Base-by-base conservation (phyloP, 805 yeast species). In the Pichia sporocuriosa region DNA sequence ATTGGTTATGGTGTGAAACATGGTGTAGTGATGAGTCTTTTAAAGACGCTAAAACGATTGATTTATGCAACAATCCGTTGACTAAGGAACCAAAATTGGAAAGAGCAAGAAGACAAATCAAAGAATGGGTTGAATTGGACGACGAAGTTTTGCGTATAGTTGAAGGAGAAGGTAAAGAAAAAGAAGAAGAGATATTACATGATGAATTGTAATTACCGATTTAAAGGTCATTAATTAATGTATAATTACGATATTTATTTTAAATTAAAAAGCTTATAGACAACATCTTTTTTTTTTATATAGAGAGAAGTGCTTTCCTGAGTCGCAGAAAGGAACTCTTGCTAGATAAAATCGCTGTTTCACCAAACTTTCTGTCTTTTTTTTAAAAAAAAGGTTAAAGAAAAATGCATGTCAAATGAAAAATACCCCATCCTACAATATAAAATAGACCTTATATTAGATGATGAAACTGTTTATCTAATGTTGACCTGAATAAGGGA, bases 1-100 rank as follows among this genome's bases (percentile, higher is more conserved):
- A 84, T 34, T 86, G 95, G 94, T 65, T 85, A 29, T 87, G 95
- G 95, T 87, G 95, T 62, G 95, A 86, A 55, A 86, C 95, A 0
- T 86, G 95, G 95, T 84, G 95, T 59, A 69, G 79, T 24, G 84
- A 79, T 48, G 81, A 72, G 37, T 65, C 75, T 26, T 62, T 81
- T 44, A 58, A 57, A 40, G 63, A 65, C 0, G 95, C 95, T 3
- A 83, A 79, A 57, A 82, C 89, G 10, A 83, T 86, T 47, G 95
- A 86, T 54, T 63, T 86, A 46, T 86, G 95, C 62, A 83, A 83
- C 58, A 85, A 87, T 53, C 95, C 95, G 2, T 57, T 82, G 42
- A 81, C 93, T 0, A 81, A 81, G 51, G 95, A 86, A 54, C 80
- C 83, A 17, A 86, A 85, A 54, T 62, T 84, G 19, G 88, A 76